Conservation (phyloP, 306 rosid species). For the Cyclanthera cordifolia region DNA sequence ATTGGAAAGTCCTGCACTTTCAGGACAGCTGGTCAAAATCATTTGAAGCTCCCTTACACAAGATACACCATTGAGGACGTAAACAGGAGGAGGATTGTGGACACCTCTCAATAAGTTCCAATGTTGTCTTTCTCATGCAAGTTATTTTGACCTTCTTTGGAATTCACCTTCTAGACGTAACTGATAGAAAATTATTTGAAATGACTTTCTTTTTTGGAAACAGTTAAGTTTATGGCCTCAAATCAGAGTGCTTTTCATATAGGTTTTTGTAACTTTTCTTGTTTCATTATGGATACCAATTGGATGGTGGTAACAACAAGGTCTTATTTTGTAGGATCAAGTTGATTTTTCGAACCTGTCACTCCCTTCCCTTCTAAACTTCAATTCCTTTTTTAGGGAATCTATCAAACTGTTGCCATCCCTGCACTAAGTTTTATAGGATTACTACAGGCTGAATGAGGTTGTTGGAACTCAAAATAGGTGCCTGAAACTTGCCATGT, state of each 20-base stretch:
- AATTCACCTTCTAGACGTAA: neutral
- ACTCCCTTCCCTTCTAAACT: neutral
- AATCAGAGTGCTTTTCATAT: neutral
- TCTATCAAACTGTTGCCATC: neutral
- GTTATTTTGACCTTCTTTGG: neutral
- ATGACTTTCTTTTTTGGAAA: neutral
- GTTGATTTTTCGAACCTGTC: neutral
- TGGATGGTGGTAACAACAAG: neutral
- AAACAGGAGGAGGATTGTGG: neutral
- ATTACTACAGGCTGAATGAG: neutral
- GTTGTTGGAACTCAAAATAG: neutral
- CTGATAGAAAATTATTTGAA: neutral
- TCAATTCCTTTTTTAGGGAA: neutral
- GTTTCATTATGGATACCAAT: neutral
- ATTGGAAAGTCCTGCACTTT: neutral
- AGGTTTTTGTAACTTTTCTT: neutral
- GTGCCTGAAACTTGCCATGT: slow-evolving; percentile 2
- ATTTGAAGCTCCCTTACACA: neutral
- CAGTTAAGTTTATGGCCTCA: neutral
- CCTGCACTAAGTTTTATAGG: neutral
- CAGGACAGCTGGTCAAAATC: neutral
- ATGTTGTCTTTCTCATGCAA: neutral
- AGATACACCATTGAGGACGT: neutral
- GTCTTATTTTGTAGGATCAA: neutral
- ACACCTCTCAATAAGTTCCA: neutral